These are phyloP conservation scores for Lactifluus echinatus DNA, from an alignment of 768 basidiomycete species.

Conservation along the genomic window DNA sequence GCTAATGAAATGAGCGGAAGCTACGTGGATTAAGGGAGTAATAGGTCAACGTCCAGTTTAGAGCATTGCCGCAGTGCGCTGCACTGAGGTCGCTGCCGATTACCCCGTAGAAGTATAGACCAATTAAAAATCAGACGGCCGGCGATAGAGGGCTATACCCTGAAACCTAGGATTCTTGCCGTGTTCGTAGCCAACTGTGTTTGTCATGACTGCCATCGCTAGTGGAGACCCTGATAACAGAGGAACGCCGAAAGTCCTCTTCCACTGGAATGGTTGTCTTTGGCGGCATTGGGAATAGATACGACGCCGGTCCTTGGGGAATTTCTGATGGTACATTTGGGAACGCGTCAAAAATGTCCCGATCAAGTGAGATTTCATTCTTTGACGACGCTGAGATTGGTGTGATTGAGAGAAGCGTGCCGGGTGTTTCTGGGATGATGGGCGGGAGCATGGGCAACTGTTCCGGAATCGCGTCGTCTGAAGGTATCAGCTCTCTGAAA, in stretches of 20 bases:
- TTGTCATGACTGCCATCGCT: not conserved
- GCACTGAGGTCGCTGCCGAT: not conserved
- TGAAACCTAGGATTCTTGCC: not conserved
- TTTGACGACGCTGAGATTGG: constrained; percentile 28
- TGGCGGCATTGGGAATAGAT: constrained; percentile 9
- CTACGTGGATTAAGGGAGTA: not conserved
- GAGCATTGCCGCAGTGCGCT: not conserved
- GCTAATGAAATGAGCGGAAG: not conserved
- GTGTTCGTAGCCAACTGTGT: not conserved
- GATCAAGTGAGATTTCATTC: constrained; percentile 43
- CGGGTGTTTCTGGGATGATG: constrained; percentile 24
- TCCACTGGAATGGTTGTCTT: not conserved
- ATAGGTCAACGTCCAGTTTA: not conserved
- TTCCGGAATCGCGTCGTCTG: constrained; percentile 18
- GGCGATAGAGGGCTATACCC: not conserved
- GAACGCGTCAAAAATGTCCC: constrained; percentile 60
- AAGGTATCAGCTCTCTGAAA: not conserved
- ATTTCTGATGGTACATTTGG: constrained; percentile 55
- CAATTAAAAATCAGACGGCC: not conserved
- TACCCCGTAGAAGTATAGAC: not conserved
- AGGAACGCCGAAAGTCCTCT: constrained; percentile 8
- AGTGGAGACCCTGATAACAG: not conserved
- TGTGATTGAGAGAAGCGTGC: constrained; percentile 33
- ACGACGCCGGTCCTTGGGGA: constrained; percentile 14
- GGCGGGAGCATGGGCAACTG: constrained; percentile 17